Base-by-base conservation (phyloP, 805 yeast species). In the Yarrowia sp. region DNA sequence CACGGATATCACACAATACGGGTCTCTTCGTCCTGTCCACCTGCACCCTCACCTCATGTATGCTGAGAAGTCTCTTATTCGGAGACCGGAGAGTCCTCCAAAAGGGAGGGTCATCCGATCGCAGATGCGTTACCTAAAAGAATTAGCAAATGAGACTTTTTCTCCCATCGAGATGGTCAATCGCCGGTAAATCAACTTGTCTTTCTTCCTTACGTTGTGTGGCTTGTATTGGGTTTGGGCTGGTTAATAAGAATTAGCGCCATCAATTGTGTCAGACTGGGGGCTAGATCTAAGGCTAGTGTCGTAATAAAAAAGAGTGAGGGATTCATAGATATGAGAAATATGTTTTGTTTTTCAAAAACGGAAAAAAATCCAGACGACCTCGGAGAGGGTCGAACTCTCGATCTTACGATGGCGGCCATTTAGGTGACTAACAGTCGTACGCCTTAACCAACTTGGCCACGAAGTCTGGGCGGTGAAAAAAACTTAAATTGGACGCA, bases 311-410 rank as follows among this genome's bases (percentile, higher is more conserved):
- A 26, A 26, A 26, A 1, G 32, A 26, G 7, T 2, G 32, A 26
- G 32, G 7, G 7, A 26, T 26, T 26, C 32, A 26, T 26, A 26
- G 32, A 26, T 26, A 26, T 5, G 32, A 26, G 32, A 26, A 26
- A 26, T 26, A 5, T 26, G 32, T 26, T 5, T 3, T 26, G 32
- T 26, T 26, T 26, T 3, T 5, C 2, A 5, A 26, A 26, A 26
- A 5, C 2, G 32, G 19, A 1, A 42, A 35, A 56, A 56, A 58
- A 58, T 42, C 50, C 50, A 45, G 65, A 59, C 65, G 65, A 59
- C 65, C 65, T 59, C 65, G 65, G 65, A 59, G 65, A 59, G 65
- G 65, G 65, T 59, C 65, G 65, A 59, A 59, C 65, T 59, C 65
- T 59, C 65, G 65, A 59, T 59, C 65, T 59, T 59, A 59, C 65